Conservation (phyloP, 257 asterid genomes). For the Jacaranda mimosifolia region DNA sequence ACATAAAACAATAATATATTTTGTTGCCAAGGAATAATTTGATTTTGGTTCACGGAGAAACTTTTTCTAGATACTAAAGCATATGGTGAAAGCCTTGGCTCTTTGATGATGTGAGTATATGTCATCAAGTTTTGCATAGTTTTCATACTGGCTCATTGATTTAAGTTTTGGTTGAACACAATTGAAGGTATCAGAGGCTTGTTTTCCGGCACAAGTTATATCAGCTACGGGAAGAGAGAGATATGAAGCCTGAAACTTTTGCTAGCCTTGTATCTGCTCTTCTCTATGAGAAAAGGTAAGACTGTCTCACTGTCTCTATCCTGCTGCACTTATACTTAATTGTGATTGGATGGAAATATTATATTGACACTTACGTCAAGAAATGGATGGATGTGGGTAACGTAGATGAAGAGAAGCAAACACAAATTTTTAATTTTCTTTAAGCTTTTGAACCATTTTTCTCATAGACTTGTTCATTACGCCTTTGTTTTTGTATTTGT, state of each 20-base stretch:
- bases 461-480: neutral
- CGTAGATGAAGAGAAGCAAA: constrained; percentile 2
- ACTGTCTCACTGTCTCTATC: constrained; percentile 7
- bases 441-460: neutral
- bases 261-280: constrained; percentile 95
- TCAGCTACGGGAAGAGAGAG: constrained; percentile 93
- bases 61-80: constrained; percentile 10
- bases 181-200: constrained; percentile 79
- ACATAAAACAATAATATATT: neutral
- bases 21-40: neutral
- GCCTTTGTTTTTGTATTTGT: constrained; percentile 9
- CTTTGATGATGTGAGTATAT: neutral
- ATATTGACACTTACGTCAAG: neutral
- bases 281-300: constrained; percentile 85
- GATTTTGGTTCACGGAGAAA: neutral
- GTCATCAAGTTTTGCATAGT: neutral
- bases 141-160: constrained; percentile 8
- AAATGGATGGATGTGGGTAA: neutral
- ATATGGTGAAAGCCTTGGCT: constrained; percentile 21
- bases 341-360: constrained; percentile 30
- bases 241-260: constrained; percentile 98
- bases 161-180: constrained; percentile 28
- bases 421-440: neutral
- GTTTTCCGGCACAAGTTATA: constrained; percentile 92
- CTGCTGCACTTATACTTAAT: constrained; percentile 7